phyloP scores from a whole-genome alignment of 352 stramenopile genomes.

The Blastocystis sp. region DNA sequence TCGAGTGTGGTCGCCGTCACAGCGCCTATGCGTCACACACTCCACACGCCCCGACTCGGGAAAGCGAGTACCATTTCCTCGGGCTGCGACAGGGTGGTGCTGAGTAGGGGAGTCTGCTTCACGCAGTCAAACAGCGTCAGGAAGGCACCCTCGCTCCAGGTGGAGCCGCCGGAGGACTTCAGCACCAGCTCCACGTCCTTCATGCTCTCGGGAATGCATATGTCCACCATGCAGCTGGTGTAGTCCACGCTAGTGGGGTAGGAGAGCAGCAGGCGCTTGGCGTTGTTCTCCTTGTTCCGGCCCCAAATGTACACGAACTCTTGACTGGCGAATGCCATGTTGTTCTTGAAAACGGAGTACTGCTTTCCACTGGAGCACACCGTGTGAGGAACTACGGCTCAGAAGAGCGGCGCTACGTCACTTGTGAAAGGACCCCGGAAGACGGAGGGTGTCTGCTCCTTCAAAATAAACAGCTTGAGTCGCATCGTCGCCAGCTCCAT shows the following conservation, averaged over 20 bases:
- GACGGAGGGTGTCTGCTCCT: background rate
- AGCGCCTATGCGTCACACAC: background rate
- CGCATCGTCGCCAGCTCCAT: slow-evolving; percentile 40
- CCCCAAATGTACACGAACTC: slow-evolving; percentile 49
- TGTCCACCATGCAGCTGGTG: slow-evolving; percentile 54
- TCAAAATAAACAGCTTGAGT: slow-evolving; percentile 7
- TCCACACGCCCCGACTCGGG: background rate
- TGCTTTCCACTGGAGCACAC: slow-evolving; percentile 55
- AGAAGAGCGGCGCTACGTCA: background rate
- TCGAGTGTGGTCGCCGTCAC: slow-evolving; percentile 6
- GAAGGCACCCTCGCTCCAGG: slow-evolving; percentile 21
- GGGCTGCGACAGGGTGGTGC: background rate
- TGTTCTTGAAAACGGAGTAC: slow-evolving; percentile 62
- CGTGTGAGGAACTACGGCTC: slow-evolving; percentile 38
- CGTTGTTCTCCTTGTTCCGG: background rate
- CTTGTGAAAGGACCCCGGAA: slow-evolving; percentile 36
- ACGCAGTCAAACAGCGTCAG: slow-evolving; percentile 37
- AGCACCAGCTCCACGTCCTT: slow-evolving; percentile 22
- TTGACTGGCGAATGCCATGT: background rate
- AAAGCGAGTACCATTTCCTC: slow-evolving; percentile 33
- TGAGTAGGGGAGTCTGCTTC: background rate
- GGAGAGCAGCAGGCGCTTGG: slow-evolving; percentile 32
- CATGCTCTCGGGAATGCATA: slow-evolving; percentile 32
- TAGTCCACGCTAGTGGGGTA: slow-evolving; percentile 1
- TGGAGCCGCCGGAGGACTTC: background rate